Evolutionary conservation across 176 grass and related monocot species (phyloP).

Genomic region (Chloris gayana): DNA sequence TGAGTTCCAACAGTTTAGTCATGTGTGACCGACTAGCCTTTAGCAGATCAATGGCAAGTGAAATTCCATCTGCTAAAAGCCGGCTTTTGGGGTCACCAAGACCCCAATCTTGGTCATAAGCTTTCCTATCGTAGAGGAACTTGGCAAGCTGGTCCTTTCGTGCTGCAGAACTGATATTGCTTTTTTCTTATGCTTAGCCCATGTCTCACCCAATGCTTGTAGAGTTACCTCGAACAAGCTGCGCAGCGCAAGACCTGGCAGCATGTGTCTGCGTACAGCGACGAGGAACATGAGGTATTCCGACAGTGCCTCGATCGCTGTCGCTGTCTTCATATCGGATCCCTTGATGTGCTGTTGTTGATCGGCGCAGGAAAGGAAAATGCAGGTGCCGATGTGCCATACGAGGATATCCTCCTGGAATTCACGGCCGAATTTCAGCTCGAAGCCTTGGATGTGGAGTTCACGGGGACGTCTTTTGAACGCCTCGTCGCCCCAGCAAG

Average conservation of each 20-base stretch:
- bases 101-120: not conserved
- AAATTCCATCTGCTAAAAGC: not conserved
- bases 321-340: not conserved
- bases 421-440: too few relatives aligned
- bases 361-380: too few relatives aligned
- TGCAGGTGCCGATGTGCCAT: too few relatives aligned
- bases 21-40: not conserved
- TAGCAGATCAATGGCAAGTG: not conserved
- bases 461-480: not conserved
- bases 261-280: not conserved
- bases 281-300: constrained; percentile 5
- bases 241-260: not conserved
- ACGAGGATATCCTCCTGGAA: too few relatives aligned
- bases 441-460: too few relatives aligned
- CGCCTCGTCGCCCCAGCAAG: not conserved
- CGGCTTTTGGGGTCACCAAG: not conserved
- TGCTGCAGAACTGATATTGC: not conserved
- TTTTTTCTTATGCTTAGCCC: not conserved
- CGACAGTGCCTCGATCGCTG: not conserved
- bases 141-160: not conserved
- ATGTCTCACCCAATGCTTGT: not conserved
- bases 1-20: not conserved
- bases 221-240: not conserved
- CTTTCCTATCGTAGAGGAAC: not conserved
- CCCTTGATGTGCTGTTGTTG: too few relatives aligned